These are phyloP conservation scores for Amanita rubescens DNA, from an alignment of 768 basidiomycete species.

Conservation along the genomic window DNA sequence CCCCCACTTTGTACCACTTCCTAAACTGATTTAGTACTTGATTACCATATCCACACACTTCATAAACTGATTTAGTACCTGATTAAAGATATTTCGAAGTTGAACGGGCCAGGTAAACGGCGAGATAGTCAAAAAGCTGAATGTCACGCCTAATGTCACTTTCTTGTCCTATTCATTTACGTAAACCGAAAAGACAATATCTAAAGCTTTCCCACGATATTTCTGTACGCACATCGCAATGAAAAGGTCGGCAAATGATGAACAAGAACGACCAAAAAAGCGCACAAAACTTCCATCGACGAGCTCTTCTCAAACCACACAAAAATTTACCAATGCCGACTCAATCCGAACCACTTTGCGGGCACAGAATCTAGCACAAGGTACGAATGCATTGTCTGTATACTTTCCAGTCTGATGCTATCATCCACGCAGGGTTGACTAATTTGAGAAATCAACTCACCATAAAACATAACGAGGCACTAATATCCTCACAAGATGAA, in stretches of 20 bases:
- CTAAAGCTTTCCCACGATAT: no score
- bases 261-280: neutral
- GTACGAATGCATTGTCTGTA: conserved; percentile 14
- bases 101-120: no score
- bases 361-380: conserved; percentile 24
- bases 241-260: neutral
- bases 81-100: no score
- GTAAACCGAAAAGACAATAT: no score
- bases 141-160: no score
- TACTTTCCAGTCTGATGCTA: conserved; percentile 6
- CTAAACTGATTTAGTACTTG: no score
- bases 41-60: no score
- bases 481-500: conserved; percentile 47
- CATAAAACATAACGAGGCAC: conserved; percentile 38
- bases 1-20: no score
- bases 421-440: neutral
- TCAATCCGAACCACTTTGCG: conserved; percentile 28
- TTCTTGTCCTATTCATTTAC: no score
- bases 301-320: neutral
- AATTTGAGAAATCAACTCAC: conserved; percentile 56
- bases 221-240: neutral
- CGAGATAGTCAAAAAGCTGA: no score
- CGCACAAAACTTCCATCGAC: neutral
- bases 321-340: conserved; percentile 20
- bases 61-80: no score